phyloP scores from a whole-genome alignment of 352 stramenopile species.

The Pythium periplocum region DNA sequence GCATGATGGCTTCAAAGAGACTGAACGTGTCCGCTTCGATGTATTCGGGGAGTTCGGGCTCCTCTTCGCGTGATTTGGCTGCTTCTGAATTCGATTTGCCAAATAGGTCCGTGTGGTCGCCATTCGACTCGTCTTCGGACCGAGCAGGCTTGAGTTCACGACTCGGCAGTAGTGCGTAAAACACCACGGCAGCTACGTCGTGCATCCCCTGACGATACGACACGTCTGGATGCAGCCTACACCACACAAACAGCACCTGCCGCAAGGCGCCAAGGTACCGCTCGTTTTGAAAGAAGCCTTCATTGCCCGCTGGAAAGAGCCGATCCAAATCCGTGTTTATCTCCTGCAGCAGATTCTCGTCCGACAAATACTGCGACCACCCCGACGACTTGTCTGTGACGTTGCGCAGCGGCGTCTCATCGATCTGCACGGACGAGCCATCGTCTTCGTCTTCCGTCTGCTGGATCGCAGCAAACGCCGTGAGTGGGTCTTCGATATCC shows the following conservation, averaged over 20 bases:
- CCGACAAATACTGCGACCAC: constrained; percentile 66
- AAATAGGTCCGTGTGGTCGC: constrained; percentile 16
- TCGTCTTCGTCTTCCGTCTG: not conserved
- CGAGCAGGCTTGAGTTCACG: constrained; percentile 12
- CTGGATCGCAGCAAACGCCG: constrained; percentile 19
- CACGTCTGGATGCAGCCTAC: constrained; percentile 68
- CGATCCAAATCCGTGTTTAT: constrained; percentile 82
- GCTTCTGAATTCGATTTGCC: not conserved
- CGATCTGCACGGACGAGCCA: not conserved
- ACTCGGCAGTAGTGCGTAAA: constrained; percentile 54
- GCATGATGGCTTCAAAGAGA: constrained; percentile 71
- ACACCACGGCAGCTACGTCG: constrained; percentile 70
- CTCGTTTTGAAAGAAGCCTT: constrained; percentile 74
- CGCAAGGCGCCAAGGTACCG: constrained; percentile 53
- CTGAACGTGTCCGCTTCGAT: constrained; percentile 65
- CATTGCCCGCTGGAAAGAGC: constrained; percentile 65
- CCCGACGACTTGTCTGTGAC: constrained; percentile 6
- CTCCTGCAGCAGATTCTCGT: constrained; percentile 65
- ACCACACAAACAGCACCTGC: constrained; percentile 82
- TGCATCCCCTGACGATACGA: constrained; percentile 86
- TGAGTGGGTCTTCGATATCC: constrained; percentile 43
- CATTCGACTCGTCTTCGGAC: constrained; percentile 1
- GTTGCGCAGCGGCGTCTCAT: not conserved
- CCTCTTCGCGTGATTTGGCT: not conserved
- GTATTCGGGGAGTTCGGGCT: constrained; percentile 24